Evolutionary conservation across 2,329 filamentous ascomycete genomes (phyloP).

Genomic region (Chrysoporthe puriensis): DNA sequence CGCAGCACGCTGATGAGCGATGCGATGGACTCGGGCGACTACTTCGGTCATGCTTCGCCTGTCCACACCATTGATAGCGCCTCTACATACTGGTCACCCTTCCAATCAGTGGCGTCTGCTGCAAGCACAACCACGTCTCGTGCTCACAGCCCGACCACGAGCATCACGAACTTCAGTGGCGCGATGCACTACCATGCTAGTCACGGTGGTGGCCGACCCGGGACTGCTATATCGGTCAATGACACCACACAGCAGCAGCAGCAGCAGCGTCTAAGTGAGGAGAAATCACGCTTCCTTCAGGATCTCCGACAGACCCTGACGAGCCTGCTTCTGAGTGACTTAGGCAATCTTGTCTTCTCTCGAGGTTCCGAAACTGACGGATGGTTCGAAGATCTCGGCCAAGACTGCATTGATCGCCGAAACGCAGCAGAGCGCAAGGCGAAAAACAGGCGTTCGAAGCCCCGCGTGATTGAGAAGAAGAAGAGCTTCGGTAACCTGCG

Average conservation of each 20-base stretch:
- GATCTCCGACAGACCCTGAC: conserved; percentile 80
- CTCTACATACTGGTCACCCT: conserved; percentile 88
- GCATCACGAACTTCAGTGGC: conserved; percentile 60
- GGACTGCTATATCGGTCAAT: conserved; percentile 68
- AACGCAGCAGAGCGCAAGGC: conserved; percentile 56
- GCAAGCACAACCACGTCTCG: conserved; percentile 59
- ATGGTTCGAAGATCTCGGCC: conserved; percentile 76
- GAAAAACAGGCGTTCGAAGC: conserved; percentile 52
- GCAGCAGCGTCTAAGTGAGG: conserved; percentile 63
- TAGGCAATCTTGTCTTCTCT: conserved; percentile 85
- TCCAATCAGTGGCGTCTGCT: conserved; percentile 70
- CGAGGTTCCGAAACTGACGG: conserved; percentile 89
- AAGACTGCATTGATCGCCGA: conserved; percentile 66
- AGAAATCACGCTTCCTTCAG: conserved; percentile 77
- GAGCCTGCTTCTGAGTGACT: conserved; percentile 84
- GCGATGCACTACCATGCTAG: conserved; percentile 51
- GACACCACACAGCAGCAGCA: conserved; percentile 69
- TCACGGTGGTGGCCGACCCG: conserved; percentile 59
- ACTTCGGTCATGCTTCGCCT: conserved; percentile 69
- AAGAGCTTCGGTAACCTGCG: conserved; percentile 70
- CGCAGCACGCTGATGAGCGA: conserved; percentile 64
- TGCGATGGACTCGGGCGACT: conserved; percentile 70
- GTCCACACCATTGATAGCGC: conserved; percentile 74
- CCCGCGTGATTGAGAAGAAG: conserved; percentile 64
- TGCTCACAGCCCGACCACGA: conserved; percentile 65